phyloP scores from a whole-genome alignment of 2,329 filamentous ascomycete species.

The Diaporthe batatas region DNA sequence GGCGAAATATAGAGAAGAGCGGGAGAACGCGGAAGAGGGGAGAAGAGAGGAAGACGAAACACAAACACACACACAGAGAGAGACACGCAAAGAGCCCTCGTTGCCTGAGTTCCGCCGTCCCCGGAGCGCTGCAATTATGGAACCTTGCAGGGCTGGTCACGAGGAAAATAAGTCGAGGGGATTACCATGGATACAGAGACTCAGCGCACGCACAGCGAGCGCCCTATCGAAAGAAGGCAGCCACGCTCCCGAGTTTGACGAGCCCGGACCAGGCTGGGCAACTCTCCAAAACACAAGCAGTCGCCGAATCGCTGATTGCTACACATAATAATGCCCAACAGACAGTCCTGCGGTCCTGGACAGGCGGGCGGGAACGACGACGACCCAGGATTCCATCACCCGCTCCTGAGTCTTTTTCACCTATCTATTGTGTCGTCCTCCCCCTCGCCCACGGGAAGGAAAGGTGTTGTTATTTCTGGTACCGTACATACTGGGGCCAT shows the following conservation, averaged over 20 bases:
- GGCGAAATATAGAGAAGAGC: background rate
- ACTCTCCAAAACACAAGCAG: background rate
- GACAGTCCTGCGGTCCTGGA: background rate
- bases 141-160: background rate
- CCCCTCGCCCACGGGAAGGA: background rate
- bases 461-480: slow-evolving; percentile 6
- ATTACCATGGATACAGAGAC: background rate
- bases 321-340: slow-evolving; percentile 17
- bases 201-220: background rate
- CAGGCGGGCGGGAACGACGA: background rate
- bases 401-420: background rate
- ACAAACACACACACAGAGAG: background rate
- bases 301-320: slow-evolving; percentile 16
- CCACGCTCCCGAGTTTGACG: background rate
- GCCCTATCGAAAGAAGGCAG: slow-evolving; percentile 13
- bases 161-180: background rate
- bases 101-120: background rate
- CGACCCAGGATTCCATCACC: background rate
- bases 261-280: background rate
- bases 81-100: background rate
- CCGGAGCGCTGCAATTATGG: background rate
- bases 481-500: slow-evolving; percentile 29
- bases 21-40: background rate
- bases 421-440: background rate
- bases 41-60: background rate